Percentiles rank a stretch among this genome's conserved stretches.
Conservation (phyloP, 2,329 filamentous ascomycete species). For the Fusarium poae region DNA sequence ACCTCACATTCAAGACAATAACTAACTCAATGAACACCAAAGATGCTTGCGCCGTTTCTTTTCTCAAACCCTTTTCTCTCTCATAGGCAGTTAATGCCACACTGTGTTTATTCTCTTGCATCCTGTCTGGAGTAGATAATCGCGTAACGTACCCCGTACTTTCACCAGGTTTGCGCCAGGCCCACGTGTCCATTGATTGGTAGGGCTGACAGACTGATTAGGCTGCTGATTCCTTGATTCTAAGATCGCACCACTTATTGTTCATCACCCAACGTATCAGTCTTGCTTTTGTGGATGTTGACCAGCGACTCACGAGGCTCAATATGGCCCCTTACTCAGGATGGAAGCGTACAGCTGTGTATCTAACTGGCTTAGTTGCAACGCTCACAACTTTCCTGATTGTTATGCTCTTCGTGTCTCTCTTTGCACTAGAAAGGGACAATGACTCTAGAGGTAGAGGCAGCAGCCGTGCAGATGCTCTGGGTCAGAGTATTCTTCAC, state of each 20-base stretch:
- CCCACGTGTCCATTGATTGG: constrained; percentile 5
- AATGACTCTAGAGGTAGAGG: neutral
- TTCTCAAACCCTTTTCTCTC: neutral
- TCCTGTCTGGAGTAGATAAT: neutral
- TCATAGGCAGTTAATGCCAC: neutral
- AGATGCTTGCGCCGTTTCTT: neutral
- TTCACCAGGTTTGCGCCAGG: neutral
- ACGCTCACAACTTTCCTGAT: constrained; percentile 15
- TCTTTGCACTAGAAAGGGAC: constrained; percentile 8
- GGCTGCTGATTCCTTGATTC: too few relatives aligned
- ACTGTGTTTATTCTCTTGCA: too few relatives aligned
- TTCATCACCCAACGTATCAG: too few relatives aligned
- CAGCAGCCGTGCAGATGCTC: neutral
- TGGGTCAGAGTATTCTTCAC: constrained; percentile 21
- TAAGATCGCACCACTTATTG: neutral
- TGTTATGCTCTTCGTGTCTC: constrained; percentile 24
- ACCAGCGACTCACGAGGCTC: neutral
- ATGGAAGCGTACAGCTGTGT: constrained; percentile 33
- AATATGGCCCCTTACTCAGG: constrained; percentile 11
- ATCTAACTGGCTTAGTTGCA: constrained; percentile 13
- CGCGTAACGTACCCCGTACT: neutral
- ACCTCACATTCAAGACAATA: neutral
- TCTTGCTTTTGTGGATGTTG: neutral
- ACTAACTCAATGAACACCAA: neutral
- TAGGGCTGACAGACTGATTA: constrained; percentile 10